phyloP scores from a whole-genome alignment of 495 filamentous ascomycete genomes.

The Opeltia flavorubescens region DNA sequence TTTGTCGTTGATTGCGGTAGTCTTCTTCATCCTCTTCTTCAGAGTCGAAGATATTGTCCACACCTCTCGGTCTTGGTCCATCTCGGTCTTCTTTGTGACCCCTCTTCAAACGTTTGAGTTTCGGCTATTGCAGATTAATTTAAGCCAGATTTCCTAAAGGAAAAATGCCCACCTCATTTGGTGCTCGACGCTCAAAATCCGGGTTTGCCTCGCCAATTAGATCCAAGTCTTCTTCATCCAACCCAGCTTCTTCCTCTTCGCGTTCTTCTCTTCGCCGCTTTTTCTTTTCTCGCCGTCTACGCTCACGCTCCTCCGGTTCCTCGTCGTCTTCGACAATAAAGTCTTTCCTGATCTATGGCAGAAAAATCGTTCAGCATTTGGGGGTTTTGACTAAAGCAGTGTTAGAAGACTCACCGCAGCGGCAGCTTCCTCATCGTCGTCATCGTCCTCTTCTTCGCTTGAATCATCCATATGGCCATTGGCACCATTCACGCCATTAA shows the following conservation, averaged over 20 bases:
- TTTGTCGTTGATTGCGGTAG: slow-evolving; percentile 29
- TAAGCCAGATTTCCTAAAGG: neutral
- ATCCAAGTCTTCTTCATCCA: slow-evolving; percentile 95
- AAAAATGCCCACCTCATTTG: slow-evolving; percentile 42
- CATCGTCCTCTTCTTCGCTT: slow-evolving; percentile 91
- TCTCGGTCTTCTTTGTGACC: slow-evolving; percentile 64
- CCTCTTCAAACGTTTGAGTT: slow-evolving; percentile 90
- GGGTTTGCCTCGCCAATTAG: slow-evolving; percentile 71
- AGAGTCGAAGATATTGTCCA: slow-evolving; percentile 78
- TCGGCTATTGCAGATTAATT: slow-evolving; percentile 39
- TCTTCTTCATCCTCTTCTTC: slow-evolving; percentile 81
- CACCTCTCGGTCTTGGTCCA: slow-evolving; percentile 46
- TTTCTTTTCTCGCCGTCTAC: slow-evolving; percentile 46
- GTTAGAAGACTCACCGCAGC: slow-evolving; percentile 26
- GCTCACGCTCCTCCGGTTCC: slow-evolving; percentile 52
- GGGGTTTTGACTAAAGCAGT: neutral
- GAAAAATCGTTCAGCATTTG: neutral
- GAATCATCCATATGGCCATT: slow-evolving; percentile 56
- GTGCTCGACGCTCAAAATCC: slow-evolving; percentile 46
- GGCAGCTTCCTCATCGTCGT: slow-evolving; percentile 78
- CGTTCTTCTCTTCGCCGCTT: slow-evolving; percentile 59
- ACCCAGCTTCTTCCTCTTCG: slow-evolving; percentile 72
- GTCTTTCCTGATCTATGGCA: slow-evolving; percentile 63
- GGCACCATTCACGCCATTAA: slow-evolving; percentile 25
- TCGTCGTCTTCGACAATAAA: slow-evolving; percentile 95